phyloP scores from a whole-genome alignment of 2,329 filamentous ascomycete species.

The Fusarium tjaetaba region DNA sequence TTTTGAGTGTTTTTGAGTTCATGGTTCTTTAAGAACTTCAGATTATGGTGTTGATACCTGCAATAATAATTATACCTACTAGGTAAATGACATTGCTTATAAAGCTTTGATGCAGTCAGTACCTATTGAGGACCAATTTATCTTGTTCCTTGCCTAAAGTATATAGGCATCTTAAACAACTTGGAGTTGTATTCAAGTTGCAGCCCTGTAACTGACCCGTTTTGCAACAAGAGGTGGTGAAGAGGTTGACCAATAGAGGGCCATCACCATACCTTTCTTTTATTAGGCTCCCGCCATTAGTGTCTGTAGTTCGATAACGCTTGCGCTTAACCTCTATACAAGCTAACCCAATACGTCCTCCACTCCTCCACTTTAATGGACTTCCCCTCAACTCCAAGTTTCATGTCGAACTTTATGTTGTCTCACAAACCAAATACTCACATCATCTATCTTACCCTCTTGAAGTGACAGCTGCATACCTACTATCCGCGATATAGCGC shows the following conservation, averaged over 20 bases:
- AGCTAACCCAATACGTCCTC: constrained; percentile 14
- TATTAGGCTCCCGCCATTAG: constrained; percentile 25
- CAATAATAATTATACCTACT: not conserved
- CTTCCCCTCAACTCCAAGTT: constrained; percentile 39
- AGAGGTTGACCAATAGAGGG: not conserved
- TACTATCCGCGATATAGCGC: not conserved
- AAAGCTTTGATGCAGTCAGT: not conserved
- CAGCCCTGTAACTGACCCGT: not conserved
- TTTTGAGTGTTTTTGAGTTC: not conserved
- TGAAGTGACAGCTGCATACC: not conserved
- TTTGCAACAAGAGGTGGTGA: not conserved
- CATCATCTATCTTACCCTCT: not conserved
- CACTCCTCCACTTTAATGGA: constrained; percentile 6
- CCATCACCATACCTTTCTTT: constrained; percentile 9
- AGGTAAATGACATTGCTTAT: not conserved
- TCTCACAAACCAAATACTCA: constrained; percentile 1
- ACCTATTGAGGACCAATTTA: not conserved
- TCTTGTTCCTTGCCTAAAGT: not conserved
- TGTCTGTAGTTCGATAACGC: constrained; percentile 6
- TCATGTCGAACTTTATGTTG: constrained; percentile 17
- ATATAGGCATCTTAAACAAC: not conserved
- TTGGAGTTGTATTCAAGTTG: not conserved
- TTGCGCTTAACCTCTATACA: not conserved
- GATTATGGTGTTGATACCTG: not conserved
- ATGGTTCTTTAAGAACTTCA: not conserved